These are phyloP conservation scores for Aureobasidium melanogenum DNA, from an alignment of 2,329 filamentous ascomycete species.

Conservation along the genomic window DNA sequence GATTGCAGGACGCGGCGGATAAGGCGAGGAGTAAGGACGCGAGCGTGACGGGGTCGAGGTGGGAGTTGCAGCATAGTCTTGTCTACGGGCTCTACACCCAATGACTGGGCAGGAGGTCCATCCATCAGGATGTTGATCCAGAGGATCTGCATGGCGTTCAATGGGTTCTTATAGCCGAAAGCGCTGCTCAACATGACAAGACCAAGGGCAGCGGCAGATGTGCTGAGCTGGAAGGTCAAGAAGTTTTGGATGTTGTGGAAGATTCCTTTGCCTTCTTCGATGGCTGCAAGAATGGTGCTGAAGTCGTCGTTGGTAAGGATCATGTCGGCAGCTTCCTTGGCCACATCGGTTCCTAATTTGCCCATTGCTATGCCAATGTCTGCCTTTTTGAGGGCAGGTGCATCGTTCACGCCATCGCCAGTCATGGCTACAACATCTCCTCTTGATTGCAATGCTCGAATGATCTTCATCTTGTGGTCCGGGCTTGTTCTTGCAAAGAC, in stretches of 20 bases:
- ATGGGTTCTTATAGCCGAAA: constrained; percentile 84
- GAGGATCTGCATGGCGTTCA: constrained; percentile 99
- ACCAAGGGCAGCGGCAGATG: constrained; percentile 84
- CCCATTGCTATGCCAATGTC: constrained; percentile 99
- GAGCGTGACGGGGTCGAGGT: constrained; percentile 75
- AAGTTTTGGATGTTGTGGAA: constrained; percentile 99
- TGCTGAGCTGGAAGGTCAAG: constrained; percentile 95
- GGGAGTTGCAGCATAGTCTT: constrained; percentile 88
- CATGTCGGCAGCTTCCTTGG: constrained; percentile 94
- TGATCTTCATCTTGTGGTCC: constrained; percentile 97
- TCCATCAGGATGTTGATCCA: constrained; percentile 99
- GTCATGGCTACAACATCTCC: constrained; percentile 99
- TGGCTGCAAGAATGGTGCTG: constrained; percentile 83
- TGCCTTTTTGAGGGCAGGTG: constrained; percentile 89
- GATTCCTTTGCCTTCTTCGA: constrained; percentile 97
- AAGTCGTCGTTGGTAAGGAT: constrained; percentile 85
- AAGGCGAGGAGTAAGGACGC: constrained; percentile 78
- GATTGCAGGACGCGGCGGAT: constrained; percentile 80
- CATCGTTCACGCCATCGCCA: constrained; percentile 95
- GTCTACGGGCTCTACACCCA: constrained; percentile 91
- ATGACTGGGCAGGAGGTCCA: constrained; percentile 89
- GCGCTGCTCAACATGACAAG: constrained; percentile 88
- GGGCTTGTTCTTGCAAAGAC: constrained; percentile 95
- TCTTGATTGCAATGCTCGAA: constrained; percentile 78
- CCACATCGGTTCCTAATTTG: constrained; percentile 86